phyloP scores from a whole-genome alignment of 257 asterid genomes.

The Nicotiana attenuata region DNA sequence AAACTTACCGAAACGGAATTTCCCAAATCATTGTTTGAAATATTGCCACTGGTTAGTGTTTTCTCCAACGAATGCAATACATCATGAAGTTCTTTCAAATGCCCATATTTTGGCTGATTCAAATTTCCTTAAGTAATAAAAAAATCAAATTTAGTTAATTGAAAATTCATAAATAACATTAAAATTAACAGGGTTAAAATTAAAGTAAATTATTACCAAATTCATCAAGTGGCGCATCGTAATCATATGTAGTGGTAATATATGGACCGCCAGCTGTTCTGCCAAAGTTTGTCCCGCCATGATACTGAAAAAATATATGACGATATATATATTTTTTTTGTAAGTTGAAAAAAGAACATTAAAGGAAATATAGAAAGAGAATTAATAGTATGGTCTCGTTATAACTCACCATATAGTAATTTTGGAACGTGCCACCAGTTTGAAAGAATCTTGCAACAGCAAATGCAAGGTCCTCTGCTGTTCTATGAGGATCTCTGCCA shows the following conservation, averaged over 20 bases:
- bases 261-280: conserved; percentile 75
- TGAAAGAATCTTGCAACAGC: conserved; percentile 67
- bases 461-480: conserved; percentile 66
- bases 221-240: conserved; percentile 69
- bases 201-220: conserved; percentile 45
- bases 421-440: conserved; percentile 57
- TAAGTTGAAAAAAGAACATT: not conserved
- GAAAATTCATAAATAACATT: not conserved
- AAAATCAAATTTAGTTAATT: not conserved
- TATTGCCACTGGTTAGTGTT: conserved; percentile 45
- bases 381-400: not conserved
- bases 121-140: conserved; percentile 26
- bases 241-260: conserved; percentile 63
- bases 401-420: conserved; percentile 63
- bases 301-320: conserved; percentile 31
- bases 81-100: conserved; percentile 62
- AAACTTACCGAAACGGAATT: conserved; percentile 33
- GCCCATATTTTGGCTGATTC: conserved; percentile 71
- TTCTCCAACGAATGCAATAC: conserved; percentile 46
- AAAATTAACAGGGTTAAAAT: too few relatives aligned
- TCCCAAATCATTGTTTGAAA: conserved; percentile 25
- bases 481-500: conserved; percentile 43
- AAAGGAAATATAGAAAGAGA: not conserved
- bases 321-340: too few relatives aligned
- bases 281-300: conserved; percentile 78